phyloP scores from a whole-genome alignment of 208 protist genomes.

The Tetramitus jugosus region DNA sequence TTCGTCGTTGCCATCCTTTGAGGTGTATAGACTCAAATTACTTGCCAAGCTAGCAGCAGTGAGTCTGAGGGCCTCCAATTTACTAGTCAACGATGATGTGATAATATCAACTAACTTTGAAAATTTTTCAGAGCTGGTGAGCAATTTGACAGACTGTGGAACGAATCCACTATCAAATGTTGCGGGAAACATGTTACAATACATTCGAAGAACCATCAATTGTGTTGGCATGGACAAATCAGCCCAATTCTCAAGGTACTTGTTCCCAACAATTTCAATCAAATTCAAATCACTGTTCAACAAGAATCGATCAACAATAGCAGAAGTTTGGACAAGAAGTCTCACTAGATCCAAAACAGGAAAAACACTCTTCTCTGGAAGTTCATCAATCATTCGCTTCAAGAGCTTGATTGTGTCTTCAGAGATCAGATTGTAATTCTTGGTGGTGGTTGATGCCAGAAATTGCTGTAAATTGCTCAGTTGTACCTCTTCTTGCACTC shows the following conservation, averaged over 20 bases:
- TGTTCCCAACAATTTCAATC: background rate
- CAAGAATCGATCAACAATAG: background rate
- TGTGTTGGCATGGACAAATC: background rate
- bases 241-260: background rate
- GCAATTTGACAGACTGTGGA: background rate
- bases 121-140: background rate
- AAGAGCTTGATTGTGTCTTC: background rate
- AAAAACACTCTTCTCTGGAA: background rate
- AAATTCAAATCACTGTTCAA: background rate
- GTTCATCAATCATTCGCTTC: background rate
- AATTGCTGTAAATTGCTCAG: background rate
- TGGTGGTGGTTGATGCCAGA: background rate
- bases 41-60: background rate
- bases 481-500: background rate
- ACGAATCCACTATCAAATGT: background rate
- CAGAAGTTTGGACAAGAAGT: background rate
- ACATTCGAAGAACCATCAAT: conserved; percentile 7
- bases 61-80: background rate
- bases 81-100: background rate
- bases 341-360: background rate
- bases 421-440: too few species aligned
- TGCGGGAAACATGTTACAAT: background rate
- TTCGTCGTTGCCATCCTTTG: background rate
- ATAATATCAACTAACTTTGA: background rate
- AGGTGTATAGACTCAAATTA: background rate